These are phyloP conservation scores for Flaveria brownii DNA, from an alignment of 129 eudicot species.

Conservation along the genomic window DNA sequence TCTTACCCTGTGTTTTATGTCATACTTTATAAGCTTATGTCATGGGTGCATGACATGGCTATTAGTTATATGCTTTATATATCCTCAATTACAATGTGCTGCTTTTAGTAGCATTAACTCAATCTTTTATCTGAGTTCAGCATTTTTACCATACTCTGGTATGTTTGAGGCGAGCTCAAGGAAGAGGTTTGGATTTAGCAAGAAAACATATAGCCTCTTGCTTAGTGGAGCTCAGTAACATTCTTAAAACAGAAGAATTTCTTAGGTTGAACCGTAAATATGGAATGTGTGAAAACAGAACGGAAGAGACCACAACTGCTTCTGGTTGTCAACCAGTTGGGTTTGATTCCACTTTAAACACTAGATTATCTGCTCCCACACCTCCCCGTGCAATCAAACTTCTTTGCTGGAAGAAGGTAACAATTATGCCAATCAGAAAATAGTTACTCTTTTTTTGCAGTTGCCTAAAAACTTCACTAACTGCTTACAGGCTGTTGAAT, in stretches of 20 bases:
- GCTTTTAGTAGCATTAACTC: conserved; percentile 32
- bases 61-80: background rate
- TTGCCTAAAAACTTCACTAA: background rate
- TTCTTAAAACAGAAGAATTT: conserved; percentile 66
- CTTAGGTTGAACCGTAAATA: conserved; percentile 48
- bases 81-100: background rate
- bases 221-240: conserved; percentile 69
- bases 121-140: conserved; percentile 44
- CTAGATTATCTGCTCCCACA: conserved; percentile 92
- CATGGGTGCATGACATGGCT: background rate
- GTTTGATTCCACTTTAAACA: conserved; percentile 84
- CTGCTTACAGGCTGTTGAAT: conserved; percentile 69
- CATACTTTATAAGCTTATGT: conserved; percentile 3
- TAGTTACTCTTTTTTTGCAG: background rate
- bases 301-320: conserved; percentile 73
- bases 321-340: conserved; percentile 97
- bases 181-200: conserved; percentile 90
- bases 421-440: conserved; percentile 10
- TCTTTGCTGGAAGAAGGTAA: conserved; percentile 81
- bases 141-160: conserved; percentile 78
- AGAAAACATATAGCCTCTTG: conserved; percentile 74
- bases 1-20: conserved; percentile 71
- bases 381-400: conserved; percentile 94
- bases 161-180: conserved; percentile 85
- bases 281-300: conserved; percentile 45